Evolutionary conservation across 345 rosid genomes (phyloP), one percentile per base, ranked within the genome.

Genomic region (Gossypium longicalyx): DNA sequence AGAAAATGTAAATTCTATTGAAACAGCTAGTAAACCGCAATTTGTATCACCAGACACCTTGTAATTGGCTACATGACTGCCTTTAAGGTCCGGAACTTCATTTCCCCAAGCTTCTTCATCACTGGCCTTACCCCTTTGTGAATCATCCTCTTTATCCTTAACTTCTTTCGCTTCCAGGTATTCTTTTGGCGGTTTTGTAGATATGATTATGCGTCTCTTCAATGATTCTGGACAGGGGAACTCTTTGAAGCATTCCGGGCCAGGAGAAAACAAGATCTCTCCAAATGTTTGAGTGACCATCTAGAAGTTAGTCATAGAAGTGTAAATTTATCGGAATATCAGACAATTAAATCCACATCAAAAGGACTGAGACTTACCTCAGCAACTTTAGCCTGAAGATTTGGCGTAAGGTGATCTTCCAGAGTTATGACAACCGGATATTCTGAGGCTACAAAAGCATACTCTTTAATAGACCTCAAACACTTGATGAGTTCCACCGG

Each of bases 161-260:
- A 2, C 64, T 90, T 74, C 80, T 76, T 86, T 82, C 22, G 82
- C 84, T 77, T 87, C 87, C 49, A 85, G 90, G 81, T 94, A 95
- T 76, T 95, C 94, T 77, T 91, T 95, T 19, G 98, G 99, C 27
- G 97, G 99, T 75, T 95, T 95, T 11, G 99, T 95, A 74, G 99
- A 95, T 83, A 95, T 86, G 72, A 95, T 89, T 64, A 95, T 68
- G 44, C 84, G 86, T 59, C 56, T 86, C 86, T 86, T 95, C 84
- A 95, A 63, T 2, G 81, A 87, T 10, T 90, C 86, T 0, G 98
- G 98, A 7, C 94, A 93, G 12, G 96, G 97, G 71, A 95, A 90
- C 56, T 95, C 93, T 81, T 87, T 90, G 53, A 91, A 87, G 87
- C 88, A 80, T 80, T 90, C 96, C 17, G 96, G 48, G n/a, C 86